Conservation (phyloP, 2,329 filamentous ascomycete genomes). For the Apiospora saccharicola region DNA sequence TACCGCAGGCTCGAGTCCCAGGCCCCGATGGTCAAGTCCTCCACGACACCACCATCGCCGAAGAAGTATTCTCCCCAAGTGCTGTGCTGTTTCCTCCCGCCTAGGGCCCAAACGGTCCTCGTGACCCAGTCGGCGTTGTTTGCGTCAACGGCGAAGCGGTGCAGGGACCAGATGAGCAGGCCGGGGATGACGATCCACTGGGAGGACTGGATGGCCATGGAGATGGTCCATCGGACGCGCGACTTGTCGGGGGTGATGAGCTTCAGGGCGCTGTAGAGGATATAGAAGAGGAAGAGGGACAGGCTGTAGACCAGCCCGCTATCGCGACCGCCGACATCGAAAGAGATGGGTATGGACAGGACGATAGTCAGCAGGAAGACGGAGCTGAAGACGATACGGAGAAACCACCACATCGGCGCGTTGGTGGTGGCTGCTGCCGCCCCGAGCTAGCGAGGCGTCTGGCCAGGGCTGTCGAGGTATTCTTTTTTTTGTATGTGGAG, state of each 20-base stretch:
- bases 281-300: constrained; percentile 87
- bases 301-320: constrained; percentile 95
- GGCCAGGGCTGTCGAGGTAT: constrained; percentile 35
- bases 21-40: constrained; percentile 79
- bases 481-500: constrained; percentile 21
- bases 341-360: constrained; percentile 94
- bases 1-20: constrained; percentile 92
- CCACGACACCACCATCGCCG: constrained; percentile 82
- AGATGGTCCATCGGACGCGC: constrained; percentile 74
- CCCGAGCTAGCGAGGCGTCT: constrained; percentile 43
- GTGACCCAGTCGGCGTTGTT: constrained; percentile 81
- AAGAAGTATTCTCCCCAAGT: constrained; percentile 86
- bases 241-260: constrained; percentile 82
- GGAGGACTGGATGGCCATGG: constrained; percentile 73
- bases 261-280: constrained; percentile 82
- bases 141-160: constrained; percentile 93
- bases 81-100: constrained; percentile 64
- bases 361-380: constrained; percentile 91
- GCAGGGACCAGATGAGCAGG: constrained; percentile 92
- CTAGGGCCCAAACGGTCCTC: constrained; percentile 74
- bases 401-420: constrained; percentile 80
- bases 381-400: constrained; percentile 79
- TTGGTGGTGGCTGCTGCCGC: constrained; percentile 47
- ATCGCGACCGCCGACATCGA: constrained; percentile 95
- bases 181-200: constrained; percentile 89